Percentiles rank a stretch among this genome's conserved stretches.
Evolutionary conservation across 768 basidiomycete genomes (phyloP).

Genomic region (Suillus placidus): DNA sequence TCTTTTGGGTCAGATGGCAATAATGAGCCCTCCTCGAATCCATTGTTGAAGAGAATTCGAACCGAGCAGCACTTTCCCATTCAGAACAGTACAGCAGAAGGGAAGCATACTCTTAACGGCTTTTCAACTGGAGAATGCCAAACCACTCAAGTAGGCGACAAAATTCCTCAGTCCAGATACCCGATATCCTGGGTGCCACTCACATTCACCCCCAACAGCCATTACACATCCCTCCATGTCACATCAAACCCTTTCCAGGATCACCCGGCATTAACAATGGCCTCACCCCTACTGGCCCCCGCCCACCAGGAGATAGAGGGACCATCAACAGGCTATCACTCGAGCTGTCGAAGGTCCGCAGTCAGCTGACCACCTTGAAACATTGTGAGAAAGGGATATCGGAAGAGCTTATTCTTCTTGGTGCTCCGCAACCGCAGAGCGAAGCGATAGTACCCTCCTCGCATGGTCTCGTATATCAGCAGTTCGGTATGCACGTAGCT

Average conservation of each 20-base stretch:
- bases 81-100: neutral
- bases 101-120: neutral
- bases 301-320: constrained; percentile 5
- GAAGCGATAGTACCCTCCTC: neutral
- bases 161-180: neutral
- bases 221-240: neutral
- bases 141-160: neutral
- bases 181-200: neutral
- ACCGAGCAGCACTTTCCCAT: neutral
- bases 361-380: constrained; percentile 24
- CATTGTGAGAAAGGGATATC: constrained; percentile 28
- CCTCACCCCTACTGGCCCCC: neutral
- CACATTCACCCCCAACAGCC: neutral
- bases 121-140: neutral
- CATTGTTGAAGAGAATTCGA: constrained; percentile 3
- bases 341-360: constrained; percentile 33
- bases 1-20: neutral
- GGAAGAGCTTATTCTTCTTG: constrained; percentile 24
- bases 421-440: constrained; percentile 5
- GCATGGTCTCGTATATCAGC: neutral
- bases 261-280: neutral
- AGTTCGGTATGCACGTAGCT: neutral
- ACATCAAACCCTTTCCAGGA: neutral
- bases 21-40: neutral
- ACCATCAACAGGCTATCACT: constrained; percentile 20